Evolutionary conservation across 2,329 filamentous ascomycete species (phyloP).

Genomic region (Ophiostoma ulmi): DNA sequence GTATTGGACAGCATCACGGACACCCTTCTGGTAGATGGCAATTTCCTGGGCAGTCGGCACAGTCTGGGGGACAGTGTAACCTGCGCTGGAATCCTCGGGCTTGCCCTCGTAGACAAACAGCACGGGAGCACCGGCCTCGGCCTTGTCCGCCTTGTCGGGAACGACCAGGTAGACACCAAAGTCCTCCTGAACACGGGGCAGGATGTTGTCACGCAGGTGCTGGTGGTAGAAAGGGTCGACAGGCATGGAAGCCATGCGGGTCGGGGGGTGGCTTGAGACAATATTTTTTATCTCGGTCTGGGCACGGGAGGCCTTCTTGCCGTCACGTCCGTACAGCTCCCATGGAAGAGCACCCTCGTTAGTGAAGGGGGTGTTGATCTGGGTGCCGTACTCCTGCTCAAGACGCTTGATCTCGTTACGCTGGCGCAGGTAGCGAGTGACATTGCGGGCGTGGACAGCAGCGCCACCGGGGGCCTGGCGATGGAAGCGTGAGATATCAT

Average conservation of each 20-base stretch:
- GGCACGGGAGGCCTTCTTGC: constrained; percentile 73
- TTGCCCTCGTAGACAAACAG: constrained; percentile 71
- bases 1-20: constrained; percentile 50
- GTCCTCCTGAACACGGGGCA: constrained; percentile 58
- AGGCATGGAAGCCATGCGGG: constrained; percentile 60
- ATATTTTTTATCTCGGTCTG: constrained; percentile 70
- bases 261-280: constrained; percentile 67
- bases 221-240: constrained; percentile 77
- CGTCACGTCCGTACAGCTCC: constrained; percentile 83
- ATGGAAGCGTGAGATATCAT: constrained; percentile 78
- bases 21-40: constrained; percentile 49
- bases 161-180: constrained; percentile 70
- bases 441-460: constrained; percentile 72
- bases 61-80: constrained; percentile 49
- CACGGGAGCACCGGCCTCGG: constrained; percentile 56
- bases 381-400: constrained; percentile 74
- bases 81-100: constrained; percentile 36
- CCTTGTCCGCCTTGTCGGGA: constrained; percentile 55
- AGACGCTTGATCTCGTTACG: constrained; percentile 76
- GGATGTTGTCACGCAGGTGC: constrained; percentile 61
- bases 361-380: constrained; percentile 73
- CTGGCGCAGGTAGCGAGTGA: constrained; percentile 82
- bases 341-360: constrained; percentile 68
- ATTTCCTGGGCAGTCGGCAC: constrained; percentile 49
- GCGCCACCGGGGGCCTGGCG: constrained; percentile 66